Conservation (phyloP, 345 rosid genomes). For the Salix exigua region DNA sequence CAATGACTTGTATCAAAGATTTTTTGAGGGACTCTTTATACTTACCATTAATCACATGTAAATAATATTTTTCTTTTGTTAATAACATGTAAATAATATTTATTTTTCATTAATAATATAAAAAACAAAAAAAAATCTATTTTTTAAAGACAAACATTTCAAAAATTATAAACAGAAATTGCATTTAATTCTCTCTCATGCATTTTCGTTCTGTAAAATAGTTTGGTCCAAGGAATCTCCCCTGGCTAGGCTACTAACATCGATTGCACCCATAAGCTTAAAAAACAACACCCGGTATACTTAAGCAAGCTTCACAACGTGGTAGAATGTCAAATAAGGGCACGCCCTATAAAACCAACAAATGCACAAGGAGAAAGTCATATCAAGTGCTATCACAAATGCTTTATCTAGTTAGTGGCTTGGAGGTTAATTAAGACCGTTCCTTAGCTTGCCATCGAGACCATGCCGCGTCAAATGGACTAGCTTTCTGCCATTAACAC, state of each 20-base stretch:
- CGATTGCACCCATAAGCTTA: neutral
- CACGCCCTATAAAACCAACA: neutral
- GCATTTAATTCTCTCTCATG: too few species aligned
- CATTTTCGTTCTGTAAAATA: neutral
- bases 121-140: too few species aligned
- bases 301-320: neutral
- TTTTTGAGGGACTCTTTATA: too few species aligned
- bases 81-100: too few species aligned
- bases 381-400: slow-evolving; percentile 11
- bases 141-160: too few species aligned
- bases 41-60: too few species aligned
- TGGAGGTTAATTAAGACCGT: neutral
- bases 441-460: neutral
- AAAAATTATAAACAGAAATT: neutral
- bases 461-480: slow-evolving; percentile 1
- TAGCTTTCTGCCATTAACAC: neutral
- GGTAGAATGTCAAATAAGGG: neutral
- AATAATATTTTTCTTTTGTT: too few species aligned
- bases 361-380: slow-evolving; percentile 17
- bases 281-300: neutral
- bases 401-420: neutral
- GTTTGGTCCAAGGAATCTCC: neutral
- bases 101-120: too few species aligned
- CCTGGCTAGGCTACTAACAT: neutral
- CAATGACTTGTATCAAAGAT: too few species aligned